Base-by-base conservation (phyloP, 345 rosid species). In the Eucalyptus caleyi region DNA sequence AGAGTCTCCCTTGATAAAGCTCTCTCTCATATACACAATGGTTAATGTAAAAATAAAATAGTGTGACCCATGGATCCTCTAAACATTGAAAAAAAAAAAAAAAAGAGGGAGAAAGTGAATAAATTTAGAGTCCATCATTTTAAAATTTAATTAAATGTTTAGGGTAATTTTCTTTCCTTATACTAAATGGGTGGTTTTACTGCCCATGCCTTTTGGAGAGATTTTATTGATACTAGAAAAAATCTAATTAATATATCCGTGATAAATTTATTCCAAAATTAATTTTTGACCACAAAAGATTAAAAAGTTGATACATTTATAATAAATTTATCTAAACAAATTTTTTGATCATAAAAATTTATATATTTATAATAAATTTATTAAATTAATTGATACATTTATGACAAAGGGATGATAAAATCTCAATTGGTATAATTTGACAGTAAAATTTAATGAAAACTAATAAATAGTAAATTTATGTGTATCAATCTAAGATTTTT, bases 241-340 rank as follows among this genome's bases (percentile, higher is more conserved):
- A 7, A 53, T 53, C 1, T 53, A 0, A 53, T 53, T 53, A 45
- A 3, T 51, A 50, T 1, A 16, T 0, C 2, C 7, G 1, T 3
- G 51, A 51, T 3, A 51, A 16, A 16, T 51, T 51, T 16, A 16
- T 51, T 1, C 0, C 1, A 50, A 51, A 51, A 51, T 53, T 53
- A 53, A 53, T 18, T 53, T 53, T 53, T 19, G 56, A 53, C 0
- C 2, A 16, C 21, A 50, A 16, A 50, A 50, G 0, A 50, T 16
- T 0, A 1, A 50, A 50, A 50, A 50, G 3, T 50, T 0, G 0
- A 6, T 50, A 6, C 0, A 50, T 50, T 51, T 51, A 1, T 6
- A 1, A 51, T 51, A 51, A 51, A 51, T 51, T 51, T 51, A 16
- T 0, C 4, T 0, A 3, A 51, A 51, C 1, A 0, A 51, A 51